Base-by-base conservation (phyloP, 2,329 filamentous ascomycete species). In the Stagonosporopsis tanaceti region DNA sequence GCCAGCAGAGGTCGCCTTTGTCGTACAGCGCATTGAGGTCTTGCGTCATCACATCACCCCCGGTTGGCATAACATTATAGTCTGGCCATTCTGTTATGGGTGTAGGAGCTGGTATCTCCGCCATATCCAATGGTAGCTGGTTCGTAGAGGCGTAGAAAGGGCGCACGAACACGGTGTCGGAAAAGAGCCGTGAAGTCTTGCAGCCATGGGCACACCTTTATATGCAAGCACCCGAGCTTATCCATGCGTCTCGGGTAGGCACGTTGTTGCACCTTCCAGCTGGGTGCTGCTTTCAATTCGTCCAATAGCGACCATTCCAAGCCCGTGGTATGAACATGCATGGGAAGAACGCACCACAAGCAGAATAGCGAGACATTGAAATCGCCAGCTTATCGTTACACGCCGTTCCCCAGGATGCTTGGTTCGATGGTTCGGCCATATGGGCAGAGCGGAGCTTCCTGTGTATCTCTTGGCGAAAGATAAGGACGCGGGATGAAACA, bases 1-100 rank as follows among this genome's bases (percentile, higher is more conserved):
- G 46, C 79, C 79, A 81, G 27, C 77, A 79, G 4, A 81, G 57
- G 22, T 81, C 78, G 11, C 79, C 79, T 70, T 81, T 81, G 56
- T 81, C 77, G 41, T 81, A 81, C 0, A 74, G 74, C 1, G 78
- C 76, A 59, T 80, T 81, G 50, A 81, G 69, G 47, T 81, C 75
- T 45, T 78, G 74, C 0, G 78, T 80, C 40, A 80, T 67, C 11
- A 79, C 79, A 44, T 81, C 69, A n/a, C 78, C 79, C 25, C 79
- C 79, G 2, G 71, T 73, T 5, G 78, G 78, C 48, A 76, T 68
- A 35, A 68, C 66, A 54, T 56, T 65, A 53, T 80, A 81, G 48
- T 80, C 78, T 0, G 79, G 80, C 77, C 78, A 81, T 67, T 79
- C 77, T 1, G 67, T 67, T 25, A 76, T 67, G 3, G 74, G 71